phyloP scores from a whole-genome alignment of 2,329 filamentous ascomycete genomes.

The Bipolaris sorokiniana region DNA sequence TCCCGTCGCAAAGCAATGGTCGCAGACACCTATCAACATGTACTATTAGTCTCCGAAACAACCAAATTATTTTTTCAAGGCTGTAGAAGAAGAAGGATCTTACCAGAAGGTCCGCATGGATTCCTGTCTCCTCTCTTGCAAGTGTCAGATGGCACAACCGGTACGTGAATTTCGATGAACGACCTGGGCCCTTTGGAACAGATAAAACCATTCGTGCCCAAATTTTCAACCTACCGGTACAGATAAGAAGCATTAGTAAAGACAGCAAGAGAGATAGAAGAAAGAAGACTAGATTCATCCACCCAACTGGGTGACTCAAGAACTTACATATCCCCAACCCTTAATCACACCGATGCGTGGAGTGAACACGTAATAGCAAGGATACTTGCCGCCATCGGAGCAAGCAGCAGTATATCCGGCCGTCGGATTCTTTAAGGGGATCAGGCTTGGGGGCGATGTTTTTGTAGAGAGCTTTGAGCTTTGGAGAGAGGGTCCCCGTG shows the following conservation, averaged over 20 bases:
- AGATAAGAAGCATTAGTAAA: background rate
- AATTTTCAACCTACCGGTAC: background rate
- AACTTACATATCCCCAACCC: background rate
- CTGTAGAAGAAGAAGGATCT: background rate
- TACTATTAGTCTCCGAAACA: background rate
- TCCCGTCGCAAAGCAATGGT: background rate
- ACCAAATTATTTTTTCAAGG: no score
- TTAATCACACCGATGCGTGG: background rate
- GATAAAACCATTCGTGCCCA: background rate
- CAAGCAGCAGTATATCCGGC: background rate
- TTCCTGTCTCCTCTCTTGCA: background rate
- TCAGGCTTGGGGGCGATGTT: background rate
- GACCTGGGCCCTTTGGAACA: background rate
- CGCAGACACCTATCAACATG: background rate
- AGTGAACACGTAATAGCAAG: background rate
- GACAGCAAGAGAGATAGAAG: no score
- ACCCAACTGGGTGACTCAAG: background rate
- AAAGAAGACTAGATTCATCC: background rate
- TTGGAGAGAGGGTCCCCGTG: no score
- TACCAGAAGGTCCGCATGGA: background rate
- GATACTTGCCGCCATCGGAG: background rate
- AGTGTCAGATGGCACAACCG: background rate
- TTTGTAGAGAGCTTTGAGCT: background rate
- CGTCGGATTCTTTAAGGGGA: background rate
- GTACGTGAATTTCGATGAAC: background rate